These are phyloP conservation scores for Pezicula carpinea DNA, from an alignment of 2,329 filamentous ascomycete species.

Conservation along the genomic window DNA sequence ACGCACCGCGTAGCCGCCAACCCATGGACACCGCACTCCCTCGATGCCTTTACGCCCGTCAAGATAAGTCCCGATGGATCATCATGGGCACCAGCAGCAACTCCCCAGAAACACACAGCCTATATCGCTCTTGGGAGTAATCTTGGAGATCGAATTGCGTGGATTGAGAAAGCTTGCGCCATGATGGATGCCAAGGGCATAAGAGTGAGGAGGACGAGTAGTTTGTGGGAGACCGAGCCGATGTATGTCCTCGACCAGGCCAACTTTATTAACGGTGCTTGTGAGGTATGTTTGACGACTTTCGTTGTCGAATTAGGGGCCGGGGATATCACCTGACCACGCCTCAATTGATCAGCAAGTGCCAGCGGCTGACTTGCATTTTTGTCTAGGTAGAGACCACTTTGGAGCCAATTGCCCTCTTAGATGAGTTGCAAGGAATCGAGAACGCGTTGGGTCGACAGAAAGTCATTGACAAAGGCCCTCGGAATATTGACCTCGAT, in stretches of 20 bases:
- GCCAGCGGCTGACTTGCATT: background rate
- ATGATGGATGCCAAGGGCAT: slow-evolving; percentile 73
- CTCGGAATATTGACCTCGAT: slow-evolving; percentile 90
- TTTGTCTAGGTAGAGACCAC: slow-evolving; percentile 68
- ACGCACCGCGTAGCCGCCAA: background rate
- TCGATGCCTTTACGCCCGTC: background rate
- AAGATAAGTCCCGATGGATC: background rate
- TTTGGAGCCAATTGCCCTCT: slow-evolving; percentile 67
- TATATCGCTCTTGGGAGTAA: slow-evolving; percentile 93
- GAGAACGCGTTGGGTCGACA: slow-evolving; percentile 74
- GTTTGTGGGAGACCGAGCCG: slow-evolving; percentile 87
- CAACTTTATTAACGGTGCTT: slow-evolving; percentile 86
- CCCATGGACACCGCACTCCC: background rate
- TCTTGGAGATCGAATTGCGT: slow-evolving; percentile 75
- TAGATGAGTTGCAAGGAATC: slow-evolving; percentile 79
- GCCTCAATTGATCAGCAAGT: background rate
- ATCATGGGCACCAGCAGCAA: background rate
- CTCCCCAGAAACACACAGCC: slow-evolving; percentile 35
- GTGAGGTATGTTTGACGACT: slow-evolving; percentile 60
- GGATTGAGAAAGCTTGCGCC: slow-evolving; percentile 79
- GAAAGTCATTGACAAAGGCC: slow-evolving; percentile 88
- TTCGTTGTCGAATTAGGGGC: no score
- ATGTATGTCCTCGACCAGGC: slow-evolving; percentile 95
- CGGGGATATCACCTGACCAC: background rate
- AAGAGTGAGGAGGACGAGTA: slow-evolving; percentile 73